Evolutionary conservation across 225 moss, liverwort and hornwort genomes (phyloP).

Genomic region (Sphagnum tenellum): DNA sequence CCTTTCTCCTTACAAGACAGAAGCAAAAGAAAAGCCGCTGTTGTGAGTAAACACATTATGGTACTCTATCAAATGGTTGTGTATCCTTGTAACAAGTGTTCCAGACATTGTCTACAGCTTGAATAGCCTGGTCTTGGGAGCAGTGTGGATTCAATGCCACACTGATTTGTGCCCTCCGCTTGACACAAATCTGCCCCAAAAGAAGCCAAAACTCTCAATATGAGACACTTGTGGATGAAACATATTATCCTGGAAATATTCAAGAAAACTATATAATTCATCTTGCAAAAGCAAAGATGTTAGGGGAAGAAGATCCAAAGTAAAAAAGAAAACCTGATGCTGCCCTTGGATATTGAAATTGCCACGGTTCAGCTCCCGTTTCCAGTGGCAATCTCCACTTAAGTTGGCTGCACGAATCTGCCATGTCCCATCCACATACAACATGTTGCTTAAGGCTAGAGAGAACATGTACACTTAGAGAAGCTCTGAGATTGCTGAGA

Average conservation of each 20-base stretch:
- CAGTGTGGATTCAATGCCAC: constrained; percentile 86
- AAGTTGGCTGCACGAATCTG: constrained; percentile 68
- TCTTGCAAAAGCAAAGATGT: no score
- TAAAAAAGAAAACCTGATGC: constrained; percentile 55
- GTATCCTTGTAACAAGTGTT: constrained; percentile 77
- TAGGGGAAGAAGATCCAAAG: no score
- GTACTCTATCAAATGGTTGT: constrained; percentile 76
- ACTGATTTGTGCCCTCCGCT: constrained; percentile 83
- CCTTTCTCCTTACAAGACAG: no score
- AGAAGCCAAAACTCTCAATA: no score
- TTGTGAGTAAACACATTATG: constrained; percentile 14
- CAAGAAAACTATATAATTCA: neutral
- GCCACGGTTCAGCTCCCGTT: constrained; percentile 81
- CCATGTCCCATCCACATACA: neutral
- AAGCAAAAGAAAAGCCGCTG: no score
- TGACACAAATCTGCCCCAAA: constrained; percentile 65
- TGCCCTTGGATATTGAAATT: constrained; percentile 85
- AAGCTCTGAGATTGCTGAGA: no score
- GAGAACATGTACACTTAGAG: no score
- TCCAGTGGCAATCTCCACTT: constrained; percentile 96
- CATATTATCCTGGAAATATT: neutral
- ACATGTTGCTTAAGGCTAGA: no score
- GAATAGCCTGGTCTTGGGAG: constrained; percentile 53
- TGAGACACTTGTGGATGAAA: no score
- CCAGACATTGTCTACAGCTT: constrained; percentile 75